Conservation (phyloP, 1,284 basidiomycete species). For the Thelephora terrestris region DNA sequence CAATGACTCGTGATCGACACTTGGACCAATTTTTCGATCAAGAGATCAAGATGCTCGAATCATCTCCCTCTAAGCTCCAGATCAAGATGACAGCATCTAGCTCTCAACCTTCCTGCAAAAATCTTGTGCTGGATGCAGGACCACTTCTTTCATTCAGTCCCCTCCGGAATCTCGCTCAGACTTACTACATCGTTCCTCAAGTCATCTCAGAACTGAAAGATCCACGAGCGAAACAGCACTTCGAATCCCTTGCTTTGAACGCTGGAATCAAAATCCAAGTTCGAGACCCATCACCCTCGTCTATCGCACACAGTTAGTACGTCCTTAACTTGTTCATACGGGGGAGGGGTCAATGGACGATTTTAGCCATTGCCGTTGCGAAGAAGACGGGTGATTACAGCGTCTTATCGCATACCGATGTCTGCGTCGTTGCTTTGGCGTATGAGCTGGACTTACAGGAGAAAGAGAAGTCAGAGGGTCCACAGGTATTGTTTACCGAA, state of each 20-base stretch:
- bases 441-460: constrained; percentile 61
- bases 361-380: constrained; percentile 77
- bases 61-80: background rate
- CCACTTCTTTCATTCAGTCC: constrained; percentile 83
- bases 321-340: background rate
- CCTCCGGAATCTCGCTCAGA: constrained; percentile 72
- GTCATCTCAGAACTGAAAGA: constrained; percentile 87
- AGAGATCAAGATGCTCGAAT: background rate
- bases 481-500: constrained; percentile 10
- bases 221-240: constrained; percentile 76
- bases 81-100: constrained; percentile 17
- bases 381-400: constrained; percentile 96
- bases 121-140: constrained; percentile 85
- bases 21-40: background rate
- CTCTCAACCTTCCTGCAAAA: constrained; percentile 46
- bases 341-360: constrained; percentile 7
- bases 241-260: constrained; percentile 63
- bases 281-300: constrained; percentile 60
- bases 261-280: constrained; percentile 73
- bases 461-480: constrained; percentile 24
- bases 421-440: constrained; percentile 86
- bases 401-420: constrained; percentile 86
- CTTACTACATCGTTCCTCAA: constrained; percentile 81
- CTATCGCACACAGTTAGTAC: constrained; percentile 68
- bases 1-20: background rate